Percentiles rank a stretch among this genome's conserved stretches.
These are phyloP conservation scores for Sicyos baderoa DNA, from an alignment of 306 rosid species.

Conservation along the genomic window DNA sequence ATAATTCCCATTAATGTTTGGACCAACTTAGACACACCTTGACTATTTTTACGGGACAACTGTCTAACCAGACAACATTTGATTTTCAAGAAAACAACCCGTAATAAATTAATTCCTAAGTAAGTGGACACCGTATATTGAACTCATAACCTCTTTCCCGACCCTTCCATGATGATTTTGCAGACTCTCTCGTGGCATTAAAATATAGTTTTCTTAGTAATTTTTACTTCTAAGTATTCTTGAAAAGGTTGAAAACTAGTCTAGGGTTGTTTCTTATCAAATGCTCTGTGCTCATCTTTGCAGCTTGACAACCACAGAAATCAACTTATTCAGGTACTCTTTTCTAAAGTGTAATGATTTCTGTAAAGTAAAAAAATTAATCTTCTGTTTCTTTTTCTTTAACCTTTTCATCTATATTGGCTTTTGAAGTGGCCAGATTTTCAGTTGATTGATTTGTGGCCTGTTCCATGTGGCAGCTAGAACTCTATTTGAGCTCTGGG, in stretches of 20 bases:
- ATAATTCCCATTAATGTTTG: too few species aligned
- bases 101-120: too few species aligned
- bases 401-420: not conserved
- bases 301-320: conserved; percentile 72
- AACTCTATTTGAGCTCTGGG: conserved; percentile 60
- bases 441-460: conserved; percentile 9
- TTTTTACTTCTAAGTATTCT: not conserved
- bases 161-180: too few species aligned
- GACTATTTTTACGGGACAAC: too few species aligned
- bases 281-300: conserved; percentile 19
- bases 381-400: not conserved
- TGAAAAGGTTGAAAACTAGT: not conserved
- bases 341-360: not conserved
- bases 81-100: too few species aligned
- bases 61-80: too few species aligned
- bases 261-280: not conserved
- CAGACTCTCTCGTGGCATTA: not conserved
- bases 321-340: conserved; percentile 60
- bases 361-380: not conserved
- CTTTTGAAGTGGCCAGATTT: not conserved
- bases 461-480: conserved; percentile 44
- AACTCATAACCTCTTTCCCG: too few species aligned
- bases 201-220: not conserved
- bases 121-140: too few species aligned
- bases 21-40: too few species aligned